Percentiles rank a stretch among this genome's conserved stretches.
phyloP scores from a whole-genome alignment of 2,329 filamentous ascomycete species.

The Hirsutella thompsonii region DNA sequence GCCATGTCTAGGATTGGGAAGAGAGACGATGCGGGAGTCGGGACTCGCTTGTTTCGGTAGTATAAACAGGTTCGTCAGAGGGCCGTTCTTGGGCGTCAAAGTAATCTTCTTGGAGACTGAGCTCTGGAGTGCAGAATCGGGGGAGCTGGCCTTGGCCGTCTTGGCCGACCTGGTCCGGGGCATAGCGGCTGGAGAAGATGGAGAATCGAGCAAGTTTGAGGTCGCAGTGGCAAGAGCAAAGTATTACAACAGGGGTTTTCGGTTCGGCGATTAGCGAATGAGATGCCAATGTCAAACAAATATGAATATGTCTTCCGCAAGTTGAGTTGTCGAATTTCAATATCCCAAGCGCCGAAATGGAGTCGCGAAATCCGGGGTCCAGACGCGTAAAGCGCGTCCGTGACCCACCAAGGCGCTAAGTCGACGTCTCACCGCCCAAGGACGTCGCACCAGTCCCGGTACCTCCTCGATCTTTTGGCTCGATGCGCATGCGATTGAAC shows the following conservation, averaged over 20 bases:
- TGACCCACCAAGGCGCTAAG: not conserved
- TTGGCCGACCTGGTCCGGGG: constrained; percentile 35
- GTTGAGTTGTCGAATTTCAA: too few species aligned
- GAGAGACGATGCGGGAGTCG: constrained; percentile 44
- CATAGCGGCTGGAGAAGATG: constrained; percentile 20
- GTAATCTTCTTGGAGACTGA: constrained; percentile 23
- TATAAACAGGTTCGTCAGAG: constrained; percentile 44
- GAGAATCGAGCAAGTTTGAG: too few species aligned
- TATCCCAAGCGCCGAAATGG: too few species aligned
- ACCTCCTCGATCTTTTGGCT: not conserved
- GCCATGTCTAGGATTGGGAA: constrained; percentile 44
- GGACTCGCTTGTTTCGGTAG: constrained; percentile 40
- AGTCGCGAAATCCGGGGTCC: not conserved
- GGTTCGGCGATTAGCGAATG: too few species aligned
- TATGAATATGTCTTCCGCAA: too few species aligned
- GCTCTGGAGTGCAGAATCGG: too few species aligned
- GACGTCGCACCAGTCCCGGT: not conserved
- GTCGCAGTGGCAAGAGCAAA: too few species aligned
- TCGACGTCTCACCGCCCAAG: not conserved
- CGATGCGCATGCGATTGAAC: not conserved
- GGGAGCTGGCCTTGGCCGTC: too few species aligned
- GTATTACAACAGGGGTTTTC: too few species aligned
- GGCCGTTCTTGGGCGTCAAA: constrained; percentile 25
- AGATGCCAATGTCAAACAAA: too few species aligned
- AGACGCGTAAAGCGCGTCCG: constrained; percentile 8